These are phyloP conservation scores for Beauveria varroae DNA, from an alignment of 2,329 filamentous ascomycete species.

Conservation along the genomic window DNA sequence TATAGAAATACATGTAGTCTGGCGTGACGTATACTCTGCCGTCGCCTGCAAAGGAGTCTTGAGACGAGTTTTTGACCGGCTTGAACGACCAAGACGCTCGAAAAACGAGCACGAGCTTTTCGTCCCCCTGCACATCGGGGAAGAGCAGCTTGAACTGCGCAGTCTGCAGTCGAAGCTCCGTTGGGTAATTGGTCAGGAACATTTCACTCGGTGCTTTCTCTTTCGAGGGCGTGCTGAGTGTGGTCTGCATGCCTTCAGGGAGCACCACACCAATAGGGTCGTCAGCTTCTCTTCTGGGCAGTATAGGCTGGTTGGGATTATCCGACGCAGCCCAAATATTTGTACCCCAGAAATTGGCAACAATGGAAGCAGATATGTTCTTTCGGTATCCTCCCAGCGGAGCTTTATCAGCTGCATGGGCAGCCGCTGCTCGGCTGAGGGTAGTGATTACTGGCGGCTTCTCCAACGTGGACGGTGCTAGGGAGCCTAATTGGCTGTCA, in stretches of 20 bases:
- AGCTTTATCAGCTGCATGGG: constrained; percentile 69
- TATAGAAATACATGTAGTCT: constrained; percentile 90
- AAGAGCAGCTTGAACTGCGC: constrained; percentile 91
- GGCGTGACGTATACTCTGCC: constrained; percentile 82
- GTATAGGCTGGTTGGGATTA: constrained; percentile 21
- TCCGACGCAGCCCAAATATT: constrained; percentile 56
- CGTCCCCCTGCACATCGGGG: constrained; percentile 65
- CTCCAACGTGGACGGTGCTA: constrained; percentile 77
- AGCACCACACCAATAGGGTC: constrained; percentile 35
- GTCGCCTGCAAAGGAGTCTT: constrained; percentile 46
- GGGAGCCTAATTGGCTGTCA: constrained; percentile 48
- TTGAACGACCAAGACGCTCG: constrained; percentile 73
- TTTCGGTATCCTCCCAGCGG: constrained; percentile 59
- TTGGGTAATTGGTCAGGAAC: constrained; percentile 71
- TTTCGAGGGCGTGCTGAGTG: constrained; percentile 23
- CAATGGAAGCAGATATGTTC: constrained; percentile 72
- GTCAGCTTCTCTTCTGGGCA: constrained; percentile 28
- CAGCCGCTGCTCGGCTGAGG: constrained; percentile 77
- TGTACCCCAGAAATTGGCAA: constrained; percentile 92
- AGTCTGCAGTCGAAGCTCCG: constrained; percentile 76
- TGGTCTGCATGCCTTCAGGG: constrained; percentile 22
- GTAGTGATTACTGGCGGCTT: constrained; percentile 78
- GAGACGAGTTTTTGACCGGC: constrained; percentile 32
- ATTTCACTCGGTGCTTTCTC: constrained; percentile 37
- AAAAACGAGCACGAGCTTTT: constrained; percentile 87